Evolutionary conservation across 2,329 filamentous ascomycete species (phyloP).

Genomic region (Endocalyx cinctus): DNA sequence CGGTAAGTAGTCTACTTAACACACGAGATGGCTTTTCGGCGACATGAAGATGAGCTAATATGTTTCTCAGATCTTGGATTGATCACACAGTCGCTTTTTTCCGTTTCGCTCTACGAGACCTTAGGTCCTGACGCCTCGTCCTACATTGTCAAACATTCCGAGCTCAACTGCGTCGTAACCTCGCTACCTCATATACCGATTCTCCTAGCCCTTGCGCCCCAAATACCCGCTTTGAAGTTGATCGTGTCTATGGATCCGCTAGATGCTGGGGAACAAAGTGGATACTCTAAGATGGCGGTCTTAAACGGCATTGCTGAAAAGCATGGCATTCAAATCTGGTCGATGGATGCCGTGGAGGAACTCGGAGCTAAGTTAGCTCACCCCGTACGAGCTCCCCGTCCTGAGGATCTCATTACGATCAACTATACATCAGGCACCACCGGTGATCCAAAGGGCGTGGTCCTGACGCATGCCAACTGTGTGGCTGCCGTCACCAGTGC

Average conservation of each 20-base stretch:
- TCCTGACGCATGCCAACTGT: slow-evolving; percentile 77
- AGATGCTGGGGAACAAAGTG: slow-evolving; percentile 70
- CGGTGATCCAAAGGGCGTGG: slow-evolving; percentile 75
- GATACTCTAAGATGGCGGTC: slow-evolving; percentile 74
- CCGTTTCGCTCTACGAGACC: slow-evolving; percentile 94
- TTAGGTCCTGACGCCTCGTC: slow-evolving; percentile 87
- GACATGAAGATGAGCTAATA: no score
- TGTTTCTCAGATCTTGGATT: slow-evolving; percentile 66
- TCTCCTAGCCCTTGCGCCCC: slow-evolving; percentile 73
- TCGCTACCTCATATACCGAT: slow-evolving; percentile 77
- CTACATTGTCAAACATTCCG: slow-evolving; percentile 91
- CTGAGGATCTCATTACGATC: slow-evolving; percentile 79
- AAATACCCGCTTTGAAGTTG: slow-evolving; percentile 75
- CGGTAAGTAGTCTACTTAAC: no score
- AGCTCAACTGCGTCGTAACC: slow-evolving; percentile 69
- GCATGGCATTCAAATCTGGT: slow-evolving; percentile 72
- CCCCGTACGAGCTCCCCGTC: slow-evolving; percentile 64
- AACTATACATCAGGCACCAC: slow-evolving; percentile 89
- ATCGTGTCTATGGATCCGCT: slow-evolving; percentile 85
- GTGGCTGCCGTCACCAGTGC: slow-evolving; percentile 65
- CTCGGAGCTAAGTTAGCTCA: slow-evolving; percentile 68
- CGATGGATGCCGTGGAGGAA: slow-evolving; percentile 75
- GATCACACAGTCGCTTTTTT: slow-evolving; percentile 81
- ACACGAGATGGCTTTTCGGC: no score
- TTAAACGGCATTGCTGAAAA: slow-evolving; percentile 71